A percentile compares a stretch with the other conserved stretches of the same genome.
Evolutionary conservation across 768 basidiomycete genomes (phyloP).

Genomic region (Russula compacta): DNA sequence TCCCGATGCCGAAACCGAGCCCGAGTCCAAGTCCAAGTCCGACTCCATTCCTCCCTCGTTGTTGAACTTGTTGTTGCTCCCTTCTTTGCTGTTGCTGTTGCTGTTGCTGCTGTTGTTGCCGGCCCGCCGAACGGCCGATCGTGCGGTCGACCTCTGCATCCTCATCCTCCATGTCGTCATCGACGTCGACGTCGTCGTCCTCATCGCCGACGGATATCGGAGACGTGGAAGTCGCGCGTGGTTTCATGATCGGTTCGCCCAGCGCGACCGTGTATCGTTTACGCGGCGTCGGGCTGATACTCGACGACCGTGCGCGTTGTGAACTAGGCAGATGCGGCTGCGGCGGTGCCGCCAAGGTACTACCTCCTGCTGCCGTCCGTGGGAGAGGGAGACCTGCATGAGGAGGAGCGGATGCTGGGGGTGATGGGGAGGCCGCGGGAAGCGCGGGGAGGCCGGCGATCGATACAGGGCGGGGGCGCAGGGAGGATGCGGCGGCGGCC

Average conservation of each 20-base stretch:
- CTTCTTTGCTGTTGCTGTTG: background rate
- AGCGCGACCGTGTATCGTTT: conserved; percentile 85
- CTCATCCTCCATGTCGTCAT: conserved; percentile 24
- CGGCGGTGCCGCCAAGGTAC: conserved; percentile 4
- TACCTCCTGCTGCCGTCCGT: background rate
- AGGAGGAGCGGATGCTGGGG: conserved; percentile 13
- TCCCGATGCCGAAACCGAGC: conserved; percentile 14
- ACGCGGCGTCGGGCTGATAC: conserved; percentile 56
- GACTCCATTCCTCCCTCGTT: conserved; percentile 19
- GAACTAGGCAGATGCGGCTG: conserved; percentile 34
- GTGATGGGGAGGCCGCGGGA: conserved; percentile 23
- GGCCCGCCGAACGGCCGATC: conserved; percentile 53
- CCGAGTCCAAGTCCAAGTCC: conserved; percentile 14
- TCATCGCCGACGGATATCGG: conserved; percentile 18
- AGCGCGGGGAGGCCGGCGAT: conserved; percentile 40
- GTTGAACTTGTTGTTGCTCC: conserved; percentile 18
- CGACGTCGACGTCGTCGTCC: conserved; percentile 4
- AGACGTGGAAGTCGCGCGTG: conserved; percentile 21
- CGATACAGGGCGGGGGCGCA: conserved; percentile 34
- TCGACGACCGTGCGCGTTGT: conserved; percentile 40
- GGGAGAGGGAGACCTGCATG: conserved; percentile 4
- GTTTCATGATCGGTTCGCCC: conserved; percentile 53
- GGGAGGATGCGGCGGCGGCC: background rate
- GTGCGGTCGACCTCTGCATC: conserved; percentile 33
- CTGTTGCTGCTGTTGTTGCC: conserved; percentile 6